phyloP scores from a whole-genome alignment of 2,329 filamentous ascomycete genomes.

The Cadophora malorum region DNA sequence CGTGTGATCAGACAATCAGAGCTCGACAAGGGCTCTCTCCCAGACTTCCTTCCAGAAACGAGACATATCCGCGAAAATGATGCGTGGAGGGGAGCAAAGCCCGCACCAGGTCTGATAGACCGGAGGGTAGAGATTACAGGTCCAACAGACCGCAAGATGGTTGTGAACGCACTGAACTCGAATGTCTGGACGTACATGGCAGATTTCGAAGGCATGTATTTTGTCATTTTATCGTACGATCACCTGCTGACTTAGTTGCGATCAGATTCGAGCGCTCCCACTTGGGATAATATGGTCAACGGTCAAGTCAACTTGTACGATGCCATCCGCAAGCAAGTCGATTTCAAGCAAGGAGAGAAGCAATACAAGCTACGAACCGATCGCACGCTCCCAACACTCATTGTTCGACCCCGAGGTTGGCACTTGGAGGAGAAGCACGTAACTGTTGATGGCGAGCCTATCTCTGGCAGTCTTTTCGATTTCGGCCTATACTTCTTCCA shows the following conservation, averaged over 20 bases:
- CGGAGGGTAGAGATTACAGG: slow-evolving; percentile 96
- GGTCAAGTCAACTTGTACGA: slow-evolving; percentile 98
- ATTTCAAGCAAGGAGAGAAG: slow-evolving; percentile 95
- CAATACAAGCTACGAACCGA: slow-evolving; percentile 98
- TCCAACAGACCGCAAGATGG: slow-evolving; percentile 98
- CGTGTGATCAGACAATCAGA: slow-evolving; percentile 87
- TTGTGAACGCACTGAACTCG: slow-evolving; percentile 94
- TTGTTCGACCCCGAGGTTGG: slow-evolving; percentile 95
- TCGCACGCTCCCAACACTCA: slow-evolving; percentile 84
- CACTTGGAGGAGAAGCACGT: slow-evolving; percentile 99
- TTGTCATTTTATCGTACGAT: background rate
- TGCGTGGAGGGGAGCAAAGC: slow-evolving; percentile 90
- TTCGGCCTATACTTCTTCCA: slow-evolving; percentile 99
- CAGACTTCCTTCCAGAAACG: slow-evolving; percentile 95
- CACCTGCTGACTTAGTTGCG: slow-evolving; percentile 21
- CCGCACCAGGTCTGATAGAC: slow-evolving; percentile 91
- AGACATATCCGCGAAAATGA: slow-evolving; percentile 93
- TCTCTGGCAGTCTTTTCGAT: slow-evolving; percentile 92
- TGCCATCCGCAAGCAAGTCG: slow-evolving; percentile 88
- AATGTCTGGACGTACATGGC: slow-evolving; percentile 99
- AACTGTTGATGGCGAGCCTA: slow-evolving; percentile 92
- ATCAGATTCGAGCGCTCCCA: slow-evolving; percentile 89
- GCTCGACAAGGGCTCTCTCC: slow-evolving; percentile 86
- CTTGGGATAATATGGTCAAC: slow-evolving; percentile 99
- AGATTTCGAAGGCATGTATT: slow-evolving; percentile 84